Evolutionary conservation across 108 stramenopile species (phyloP).

Genomic region (Skeletonema menzelii): DNA sequence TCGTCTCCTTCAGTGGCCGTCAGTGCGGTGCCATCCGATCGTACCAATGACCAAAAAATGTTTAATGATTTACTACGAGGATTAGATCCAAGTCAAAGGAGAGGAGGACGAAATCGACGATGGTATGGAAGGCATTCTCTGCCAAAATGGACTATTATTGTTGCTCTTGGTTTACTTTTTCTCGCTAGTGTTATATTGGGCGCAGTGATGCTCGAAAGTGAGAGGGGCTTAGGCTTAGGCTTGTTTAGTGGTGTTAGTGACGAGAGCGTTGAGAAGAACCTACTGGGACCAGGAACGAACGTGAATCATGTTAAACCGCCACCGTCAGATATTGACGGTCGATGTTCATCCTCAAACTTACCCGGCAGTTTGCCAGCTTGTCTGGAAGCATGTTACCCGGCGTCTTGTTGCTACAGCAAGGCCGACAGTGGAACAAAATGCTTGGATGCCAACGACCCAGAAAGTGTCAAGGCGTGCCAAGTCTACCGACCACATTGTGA

Average conservation of each 20-base stretch:
- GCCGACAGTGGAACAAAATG: slow-evolving; percentile 4
- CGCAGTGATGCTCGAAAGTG: not conserved
- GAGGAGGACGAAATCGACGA: not conserved
- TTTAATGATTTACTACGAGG: not conserved
- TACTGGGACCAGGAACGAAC: not conserved
- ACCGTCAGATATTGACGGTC: slow-evolving; percentile 21
- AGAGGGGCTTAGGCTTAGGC: not conserved
- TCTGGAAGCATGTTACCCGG: slow-evolving; percentile 14
- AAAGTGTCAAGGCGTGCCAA: slow-evolving; percentile 3
- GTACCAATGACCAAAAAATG: not conserved
- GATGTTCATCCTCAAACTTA: slow-evolving; percentile 32
- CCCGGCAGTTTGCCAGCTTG: slow-evolving; percentile 27
- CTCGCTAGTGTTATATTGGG: not conserved
- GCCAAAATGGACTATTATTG: not conserved
- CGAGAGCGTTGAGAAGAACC: no score
- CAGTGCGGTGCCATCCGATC: not conserved
- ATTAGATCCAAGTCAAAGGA: not conserved
- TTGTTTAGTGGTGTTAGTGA: not conserved
- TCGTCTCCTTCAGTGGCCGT: not conserved
- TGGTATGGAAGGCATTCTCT: not conserved
- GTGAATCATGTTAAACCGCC: not conserved
- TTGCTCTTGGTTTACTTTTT: not conserved
- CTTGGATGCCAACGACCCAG: not conserved
- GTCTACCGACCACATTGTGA: slow-evolving; percentile 31
- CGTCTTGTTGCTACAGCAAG: slow-evolving; percentile 20